These are phyloP conservation scores for Echium plantagineum DNA, from an alignment of 257 asterid species.

Conservation along the genomic window DNA sequence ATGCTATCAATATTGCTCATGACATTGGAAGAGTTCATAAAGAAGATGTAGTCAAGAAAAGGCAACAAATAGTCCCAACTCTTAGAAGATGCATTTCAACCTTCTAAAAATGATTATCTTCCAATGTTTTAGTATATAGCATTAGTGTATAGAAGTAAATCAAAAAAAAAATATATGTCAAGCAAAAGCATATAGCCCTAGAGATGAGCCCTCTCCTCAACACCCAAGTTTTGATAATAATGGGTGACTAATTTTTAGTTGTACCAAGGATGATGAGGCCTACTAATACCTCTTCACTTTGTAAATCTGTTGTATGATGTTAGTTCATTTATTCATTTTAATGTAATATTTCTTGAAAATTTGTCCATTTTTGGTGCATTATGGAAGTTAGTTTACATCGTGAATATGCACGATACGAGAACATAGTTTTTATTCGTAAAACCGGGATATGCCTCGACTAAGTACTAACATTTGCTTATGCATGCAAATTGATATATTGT, in stretches of 20 bases:
- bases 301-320: slow-evolving; percentile 14
- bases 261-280: slow-evolving; percentile 52
- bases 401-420: neutral
- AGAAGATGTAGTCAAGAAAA: slow-evolving; percentile 55
- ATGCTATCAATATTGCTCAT: slow-evolving; percentile 55
- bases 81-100: slow-evolving; percentile 74
- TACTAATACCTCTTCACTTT: slow-evolving; percentile 11
- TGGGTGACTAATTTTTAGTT: slow-evolving; percentile 32
- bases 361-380: neutral
- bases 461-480: too few relatives aligned
- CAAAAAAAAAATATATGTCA: slow-evolving; percentile 1
- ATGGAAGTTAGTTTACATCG: too few relatives aligned
- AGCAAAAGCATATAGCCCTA: slow-evolving; percentile 20
- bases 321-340: slow-evolving; percentile 24
- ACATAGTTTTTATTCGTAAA: too few relatives aligned
- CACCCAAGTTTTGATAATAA: slow-evolving; percentile 37
- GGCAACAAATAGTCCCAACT: slow-evolving; percentile 50
- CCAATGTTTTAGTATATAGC: neutral
- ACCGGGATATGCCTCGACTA: too few relatives aligned
- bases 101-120: slow-evolving; percentile 22
- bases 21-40: slow-evolving; percentile 67
- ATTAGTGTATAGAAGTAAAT: slow-evolving; percentile 9
- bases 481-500: neutral
- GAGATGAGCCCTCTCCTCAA: slow-evolving; percentile 54
- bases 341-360: slow-evolving; percentile 4